Base-by-base conservation (phyloP, 768 basidiomycete genomes). In the Leccinum aurantiacum region DNA sequence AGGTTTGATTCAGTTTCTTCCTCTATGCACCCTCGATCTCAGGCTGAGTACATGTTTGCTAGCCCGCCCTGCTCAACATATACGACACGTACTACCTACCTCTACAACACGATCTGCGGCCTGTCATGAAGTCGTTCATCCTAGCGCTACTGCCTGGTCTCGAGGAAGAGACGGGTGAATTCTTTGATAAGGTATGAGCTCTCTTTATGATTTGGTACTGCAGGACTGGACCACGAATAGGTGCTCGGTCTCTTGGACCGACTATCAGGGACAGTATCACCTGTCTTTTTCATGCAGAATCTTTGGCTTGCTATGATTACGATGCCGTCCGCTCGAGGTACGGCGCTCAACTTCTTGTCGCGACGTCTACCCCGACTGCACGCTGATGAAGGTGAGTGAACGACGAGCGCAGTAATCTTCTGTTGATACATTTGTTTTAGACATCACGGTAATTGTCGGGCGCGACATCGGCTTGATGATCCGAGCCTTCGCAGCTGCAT, bases 131-230 rank as follows among this genome's bases (percentile, higher is more conserved):
- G 74, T 90, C 96, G 0, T 90, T 98, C 70, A 93, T 97, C 56
- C 82, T 99, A 49, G 91, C 96, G 0, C 74, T 99, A 24, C 83
- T 99, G 11, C 97, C 97, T 2, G 97, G 97, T 2, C 78, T 98
- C 54, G 97, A 99, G 73, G 97, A 99, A 72, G 96, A 98, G 74
- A 95, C 94, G 0, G 92, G 95, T 1, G 97, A 98, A 74, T 97
- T 91, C 76, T 98, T 98, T 67, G 97, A 98, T 55, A 91, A 91
- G 78, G 90, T 88, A 56, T 44, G 60, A 22, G 19, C 6, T 38
- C 10, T 19, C 17, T 15, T 6, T 54, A 19, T 19, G 8, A 4
- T 24, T 6, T 15, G 15, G 17, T 33, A 25, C 17, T 10, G 22
- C 51, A 22, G 60, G 58, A 67, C 57, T 65, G 47, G 49, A 71